These are phyloP conservation scores for Zymoseptoria passerinii DNA, from an alignment of 2,329 filamentous ascomycete genomes.

Conservation along the genomic window DNA sequence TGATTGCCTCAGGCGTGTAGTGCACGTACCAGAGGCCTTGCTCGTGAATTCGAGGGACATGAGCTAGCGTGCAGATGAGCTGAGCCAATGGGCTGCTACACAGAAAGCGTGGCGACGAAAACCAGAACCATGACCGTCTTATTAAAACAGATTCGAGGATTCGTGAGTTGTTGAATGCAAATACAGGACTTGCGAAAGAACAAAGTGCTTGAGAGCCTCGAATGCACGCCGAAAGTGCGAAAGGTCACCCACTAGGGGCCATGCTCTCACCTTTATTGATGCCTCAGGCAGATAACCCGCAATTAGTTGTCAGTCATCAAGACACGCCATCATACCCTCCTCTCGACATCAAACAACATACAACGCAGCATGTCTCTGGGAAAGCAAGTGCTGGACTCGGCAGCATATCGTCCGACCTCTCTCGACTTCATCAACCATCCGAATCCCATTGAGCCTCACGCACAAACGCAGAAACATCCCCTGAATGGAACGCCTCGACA, in stretches of 20 bases:
- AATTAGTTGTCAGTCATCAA: too few species aligned
- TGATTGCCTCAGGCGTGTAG: neutral
- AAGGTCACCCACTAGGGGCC: too few species aligned
- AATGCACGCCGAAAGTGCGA: too few species aligned
- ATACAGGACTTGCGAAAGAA: too few species aligned
- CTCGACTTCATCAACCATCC: conserved; percentile 29
- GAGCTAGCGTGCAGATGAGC: neutral
- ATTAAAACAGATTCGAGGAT: neutral
- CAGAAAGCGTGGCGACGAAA: neutral
- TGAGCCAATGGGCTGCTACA: neutral
- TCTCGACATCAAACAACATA: neutral
- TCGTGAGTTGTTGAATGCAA: too few species aligned
- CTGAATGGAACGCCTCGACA: conserved; percentile 24
- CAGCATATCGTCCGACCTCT: conserved; percentile 23
- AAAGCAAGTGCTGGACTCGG: conserved; percentile 6
- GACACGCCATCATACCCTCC: neutral
- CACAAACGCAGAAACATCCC: conserved; percentile 25
- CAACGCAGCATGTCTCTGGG: conserved; percentile 4
- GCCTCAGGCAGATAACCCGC: too few species aligned
- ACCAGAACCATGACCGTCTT: neutral
- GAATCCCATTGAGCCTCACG: conserved; percentile 30
- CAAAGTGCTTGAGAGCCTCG: too few species aligned
- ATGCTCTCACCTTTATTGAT: too few species aligned
- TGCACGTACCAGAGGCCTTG: neutral
- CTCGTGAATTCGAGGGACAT: neutral